These are phyloP conservation scores for Xylaria sp. DNA, from an alignment of 2,329 filamentous ascomycete genomes.

Conservation along the genomic window DNA sequence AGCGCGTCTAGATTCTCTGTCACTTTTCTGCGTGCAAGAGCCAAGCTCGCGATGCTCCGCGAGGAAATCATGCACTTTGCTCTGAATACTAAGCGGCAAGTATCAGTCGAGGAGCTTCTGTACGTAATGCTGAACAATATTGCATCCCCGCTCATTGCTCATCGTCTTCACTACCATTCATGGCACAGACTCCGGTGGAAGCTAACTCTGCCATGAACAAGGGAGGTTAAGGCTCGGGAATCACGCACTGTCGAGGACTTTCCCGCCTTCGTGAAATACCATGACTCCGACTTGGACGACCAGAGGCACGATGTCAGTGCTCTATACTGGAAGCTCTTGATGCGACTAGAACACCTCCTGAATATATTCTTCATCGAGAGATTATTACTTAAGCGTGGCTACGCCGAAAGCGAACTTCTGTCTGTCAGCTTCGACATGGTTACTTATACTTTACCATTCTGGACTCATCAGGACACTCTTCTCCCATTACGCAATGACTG, in stretches of 20 bases:
- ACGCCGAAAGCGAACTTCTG: constrained; percentile 55
- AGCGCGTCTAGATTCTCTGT: constrained; percentile 25
- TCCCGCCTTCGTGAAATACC: constrained; percentile 54
- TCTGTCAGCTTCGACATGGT: constrained; percentile 59
- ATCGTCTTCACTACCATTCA: neutral
- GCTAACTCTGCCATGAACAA: constrained; percentile 33
- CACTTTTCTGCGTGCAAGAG: constrained; percentile 48
- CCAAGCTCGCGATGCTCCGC: constrained; percentile 60
- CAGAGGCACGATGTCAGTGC: constrained; percentile 45
- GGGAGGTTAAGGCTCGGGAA: constrained; percentile 53
- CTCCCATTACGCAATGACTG: constrained; percentile 56
- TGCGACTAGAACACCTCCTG: constrained; percentile 63
- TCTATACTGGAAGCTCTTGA: constrained; percentile 59
- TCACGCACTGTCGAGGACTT: constrained; percentile 51
- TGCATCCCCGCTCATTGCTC: neutral
- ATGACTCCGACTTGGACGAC: constrained; percentile 54
- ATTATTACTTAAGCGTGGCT: constrained; percentile 60
- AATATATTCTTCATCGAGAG: constrained; percentile 70
- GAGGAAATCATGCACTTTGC: constrained; percentile 71
- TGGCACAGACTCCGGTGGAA: neutral
- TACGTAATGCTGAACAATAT: constrained; percentile 34
- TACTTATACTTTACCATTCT: constrained; percentile 56
- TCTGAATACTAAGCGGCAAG: constrained; percentile 54
- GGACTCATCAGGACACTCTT: constrained; percentile 62
- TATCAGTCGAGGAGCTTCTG: constrained; percentile 53